A percentile compares a stretch with the other conserved stretches of the same genome.
Conservation (phyloP, 1,139 yeast species). For the Geotrichum siamense region DNA sequence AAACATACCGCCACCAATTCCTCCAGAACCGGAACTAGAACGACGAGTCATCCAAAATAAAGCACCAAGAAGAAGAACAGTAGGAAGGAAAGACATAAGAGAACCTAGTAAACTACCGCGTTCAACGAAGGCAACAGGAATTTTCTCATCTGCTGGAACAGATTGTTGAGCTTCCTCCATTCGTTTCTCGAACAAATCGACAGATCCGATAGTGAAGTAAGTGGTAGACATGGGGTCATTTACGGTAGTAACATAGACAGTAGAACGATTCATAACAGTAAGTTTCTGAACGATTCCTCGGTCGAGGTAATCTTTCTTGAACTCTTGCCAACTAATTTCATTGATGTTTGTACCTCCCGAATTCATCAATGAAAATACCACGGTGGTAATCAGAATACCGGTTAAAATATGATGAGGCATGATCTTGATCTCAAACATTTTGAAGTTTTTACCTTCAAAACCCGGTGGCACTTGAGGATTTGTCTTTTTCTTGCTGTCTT, state of each 20-base stretch:
- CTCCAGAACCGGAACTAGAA: conserved; percentile 48
- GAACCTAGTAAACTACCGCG: conserved; percentile 59
- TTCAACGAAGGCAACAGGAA: conserved; percentile 76
- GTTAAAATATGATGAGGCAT: conserved; percentile 29
- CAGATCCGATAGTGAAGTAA: conserved; percentile 80
- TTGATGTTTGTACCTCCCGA: conserved; percentile 31
- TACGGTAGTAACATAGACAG: conserved; percentile 15
- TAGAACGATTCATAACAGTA: conserved; percentile 53
- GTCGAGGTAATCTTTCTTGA: conserved; percentile 72
- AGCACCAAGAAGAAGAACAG: conserved; percentile 75
- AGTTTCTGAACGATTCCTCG: conserved; percentile 75
- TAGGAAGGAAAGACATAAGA: conserved; percentile 73
- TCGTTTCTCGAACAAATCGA: conserved; percentile 83
- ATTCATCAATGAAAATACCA: conserved; percentile 27
- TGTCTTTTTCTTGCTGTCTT: conserved; percentile 2
- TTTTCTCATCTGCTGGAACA: conserved; percentile 55
- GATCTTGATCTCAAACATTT: conserved; percentile 23
- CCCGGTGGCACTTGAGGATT: conserved; percentile 21
- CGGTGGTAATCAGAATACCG: conserved; percentile 27
- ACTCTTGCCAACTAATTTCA: conserved; percentile 79
- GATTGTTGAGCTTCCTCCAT: conserved; percentile 67
- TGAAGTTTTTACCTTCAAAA: conserved; percentile 21
- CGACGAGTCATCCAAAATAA: conserved; percentile 50
- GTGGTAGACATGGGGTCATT: conserved; percentile 30
- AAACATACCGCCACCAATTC: conserved; percentile 42